Conservation (phyloP, 1,284 basidiomycete species). For the Ustilago sp. region DNA sequence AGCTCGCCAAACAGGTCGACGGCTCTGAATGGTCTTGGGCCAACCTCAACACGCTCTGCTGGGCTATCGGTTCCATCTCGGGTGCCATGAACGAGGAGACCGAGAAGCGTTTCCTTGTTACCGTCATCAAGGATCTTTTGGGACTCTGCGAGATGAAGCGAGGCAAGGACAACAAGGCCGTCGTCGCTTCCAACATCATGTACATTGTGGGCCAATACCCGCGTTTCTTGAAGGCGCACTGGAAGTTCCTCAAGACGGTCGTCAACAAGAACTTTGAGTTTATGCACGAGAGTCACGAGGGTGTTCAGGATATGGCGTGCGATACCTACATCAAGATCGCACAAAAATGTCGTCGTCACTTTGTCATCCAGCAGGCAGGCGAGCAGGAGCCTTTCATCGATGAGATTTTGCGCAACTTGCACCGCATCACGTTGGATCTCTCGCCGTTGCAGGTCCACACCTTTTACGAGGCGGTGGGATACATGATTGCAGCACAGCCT, state of each 20-base stretch:
- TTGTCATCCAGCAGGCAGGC: constrained; percentile 97
- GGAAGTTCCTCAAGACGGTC: constrained; percentile 99
- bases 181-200: constrained; percentile 99
- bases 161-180: constrained; percentile 99
- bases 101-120: constrained; percentile 98
- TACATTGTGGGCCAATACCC: constrained; percentile 99
- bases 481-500: constrained; percentile 99
- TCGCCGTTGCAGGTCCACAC: constrained; percentile 84
- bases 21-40: constrained; percentile 99
- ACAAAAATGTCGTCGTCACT: constrained; percentile 97
- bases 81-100: constrained; percentile 99
- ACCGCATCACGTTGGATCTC: constrained; percentile 94
- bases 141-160: constrained; percentile 98
- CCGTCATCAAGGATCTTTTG: constrained; percentile 97
- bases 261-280: constrained; percentile 99
- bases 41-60: constrained; percentile 98
- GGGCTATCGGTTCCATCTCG: constrained; percentile 99
- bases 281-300: constrained; percentile 99
- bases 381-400: constrained; percentile 98
- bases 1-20: constrained; percentile 95
- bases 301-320: constrained; percentile 99
- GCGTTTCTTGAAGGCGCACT: constrained; percentile 98
- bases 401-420: constrained; percentile 91
- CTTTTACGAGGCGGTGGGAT: constrained; percentile 87
- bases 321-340: constrained; percentile 99